Percentiles rank a stretch among this genome's conserved stretches.
These are phyloP conservation scores for Comarum palustre DNA, from an alignment of 306 rosid species.

Conservation along the genomic window DNA sequence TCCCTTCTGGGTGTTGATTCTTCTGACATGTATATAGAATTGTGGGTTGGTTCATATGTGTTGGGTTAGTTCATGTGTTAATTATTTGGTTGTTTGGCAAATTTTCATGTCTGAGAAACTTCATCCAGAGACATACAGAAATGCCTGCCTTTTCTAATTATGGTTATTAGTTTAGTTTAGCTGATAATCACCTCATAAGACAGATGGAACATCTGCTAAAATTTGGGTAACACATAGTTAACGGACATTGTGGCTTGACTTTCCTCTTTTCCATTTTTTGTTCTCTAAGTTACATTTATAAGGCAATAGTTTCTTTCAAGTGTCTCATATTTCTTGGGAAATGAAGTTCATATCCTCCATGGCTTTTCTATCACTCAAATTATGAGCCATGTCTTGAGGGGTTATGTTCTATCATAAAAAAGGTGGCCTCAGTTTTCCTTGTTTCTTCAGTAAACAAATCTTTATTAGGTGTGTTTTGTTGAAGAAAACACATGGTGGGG, in stretches of 20 bases:
- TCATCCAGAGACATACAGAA: not conserved
- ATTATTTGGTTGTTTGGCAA: not conserved
- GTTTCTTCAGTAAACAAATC: conserved; percentile 6
- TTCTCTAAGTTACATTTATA: not conserved
- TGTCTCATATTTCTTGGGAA: not conserved
- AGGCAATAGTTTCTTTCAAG: not conserved
- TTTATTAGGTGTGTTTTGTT: conserved; percentile 5
- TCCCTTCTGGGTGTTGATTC: not conserved
- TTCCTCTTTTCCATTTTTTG: not conserved
- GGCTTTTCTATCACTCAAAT: conserved; percentile 1
- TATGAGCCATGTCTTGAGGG: not conserved
- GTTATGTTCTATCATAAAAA: not conserved
- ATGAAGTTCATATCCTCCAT: not conserved
- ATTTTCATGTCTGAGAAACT: not conserved
- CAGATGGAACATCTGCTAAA: not conserved
- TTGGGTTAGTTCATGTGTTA: not conserved
- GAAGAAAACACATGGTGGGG: conserved; percentile 23
- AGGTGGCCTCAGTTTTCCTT: not conserved
- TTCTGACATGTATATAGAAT: not conserved
- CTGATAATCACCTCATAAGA: not conserved
- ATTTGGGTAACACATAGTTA: not conserved
- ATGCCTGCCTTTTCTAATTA: not conserved
- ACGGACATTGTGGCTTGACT: conserved; percentile 9
- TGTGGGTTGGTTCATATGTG: too few relatives aligned
- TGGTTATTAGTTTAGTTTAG: not conserved